Base-by-base conservation (phyloP, 2,329 filamentous ascomycete genomes). In the Myriangium duriaei region DNA sequence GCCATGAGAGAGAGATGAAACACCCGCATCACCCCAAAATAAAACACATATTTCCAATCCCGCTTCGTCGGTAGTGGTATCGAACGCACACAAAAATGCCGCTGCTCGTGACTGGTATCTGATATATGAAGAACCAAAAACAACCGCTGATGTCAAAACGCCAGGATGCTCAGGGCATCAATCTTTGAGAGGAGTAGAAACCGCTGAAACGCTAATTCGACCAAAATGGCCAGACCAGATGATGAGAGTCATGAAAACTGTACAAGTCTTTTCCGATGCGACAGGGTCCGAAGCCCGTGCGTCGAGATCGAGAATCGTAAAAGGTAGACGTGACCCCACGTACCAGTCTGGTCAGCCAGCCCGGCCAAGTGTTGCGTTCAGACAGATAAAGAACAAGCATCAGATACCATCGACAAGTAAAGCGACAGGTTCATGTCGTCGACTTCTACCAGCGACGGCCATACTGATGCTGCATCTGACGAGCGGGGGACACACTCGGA, bases 401-500 rank as follows among this genome's bases (percentile, higher is more conserved):
- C 37, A 37, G 32, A 37, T 41, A 45, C 38, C 42, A 40, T 35
- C 43, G 37, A 30, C 38, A 41, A 37, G 30, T 30, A 33, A 31
- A 32, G 33, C 32, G 28, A 41, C 39, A 12, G 10, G 29, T 33
- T 37, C 21, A 32, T 18, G 45, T 40, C 42, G 39, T 47, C 21
- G 21, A 26, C 21, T 26, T 26, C 48, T 66, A 68, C 64, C 65
- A 68, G 56, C 64, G 64, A 51, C 64, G 63, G 50, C 57, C 54
- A 48, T 62, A 65, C 56, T 68, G 63, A 56, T 71, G 67, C 65
- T 77, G 74, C 67, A 74, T 71, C 64, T 62, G 58, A 49, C 74
- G 69, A 56, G 66, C 71, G 42, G 76, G 75, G 40, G 74, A 77
- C 54, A 79, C 71, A 47, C 72, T 76, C 45, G 79, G 79, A 16